Base-by-base conservation (phyloP, 1,139 yeast genomes). In the Geotrichum citri-aurantii region DNA sequence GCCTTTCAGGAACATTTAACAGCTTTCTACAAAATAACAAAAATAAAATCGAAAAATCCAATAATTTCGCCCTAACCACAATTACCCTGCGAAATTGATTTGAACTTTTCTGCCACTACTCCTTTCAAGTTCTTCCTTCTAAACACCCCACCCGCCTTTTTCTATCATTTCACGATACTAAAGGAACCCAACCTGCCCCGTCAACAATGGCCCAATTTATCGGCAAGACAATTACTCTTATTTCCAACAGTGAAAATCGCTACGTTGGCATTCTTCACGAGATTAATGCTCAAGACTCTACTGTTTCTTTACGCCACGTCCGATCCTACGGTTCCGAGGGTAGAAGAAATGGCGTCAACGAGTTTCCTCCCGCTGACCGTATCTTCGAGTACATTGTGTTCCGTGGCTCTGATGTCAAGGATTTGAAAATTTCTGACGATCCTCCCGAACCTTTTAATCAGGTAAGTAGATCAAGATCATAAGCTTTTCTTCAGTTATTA, bases 281-380 rank as follows among this genome's bases (percentile, higher is more conserved):
- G 64, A 89, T 95, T 69, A 91, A 91, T 72, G 95, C 96, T 21
- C 92, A 88, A 61, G 89, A 88, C 65, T 90, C 97, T 63, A 91
- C 97, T 1, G 95, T 93, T 57, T 87, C 98, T 17, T 80, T 93
- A 67, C 81, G 82, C 59, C 80, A 85, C 56, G 99, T 93, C 54
- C 82, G 92, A 63, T 85, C 92, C 57, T 86, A 86, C 67, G 99
- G 99, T 59, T 88, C 98, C 17, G 99, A 93, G 72, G 97, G 96
- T 31, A 82, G 99, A 68, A 79, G 87, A 67, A 84, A 84, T 42
- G 88, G 86, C 71, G 73, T 79, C 26, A 79, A 81, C 64, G 96
- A 90, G 71, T 85, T 91, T 50, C 81, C 85, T 59, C 90, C 97
- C 5, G 83, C 88, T 17, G 79, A 79, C 49, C 88, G 85, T 56